Base-by-base conservation (phyloP, 2,329 filamentous ascomycete genomes). In the Hyphodiscus sp. region DNA sequence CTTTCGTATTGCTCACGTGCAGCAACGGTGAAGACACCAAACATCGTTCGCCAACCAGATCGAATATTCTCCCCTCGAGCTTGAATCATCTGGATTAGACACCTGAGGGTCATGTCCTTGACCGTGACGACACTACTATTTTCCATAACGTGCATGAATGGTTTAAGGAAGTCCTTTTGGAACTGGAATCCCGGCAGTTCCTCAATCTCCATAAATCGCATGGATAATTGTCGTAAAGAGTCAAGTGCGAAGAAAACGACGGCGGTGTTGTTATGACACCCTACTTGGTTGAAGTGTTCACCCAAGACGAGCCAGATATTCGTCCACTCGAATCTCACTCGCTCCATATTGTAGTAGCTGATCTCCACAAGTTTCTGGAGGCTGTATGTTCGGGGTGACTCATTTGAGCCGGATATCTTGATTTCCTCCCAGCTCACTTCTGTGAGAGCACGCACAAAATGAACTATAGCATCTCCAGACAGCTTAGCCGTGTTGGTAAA, bases 351-450 rank as follows among this genome's bases (percentile, higher is more conserved):
- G 81, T 99, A 99, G 71, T 96, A 96, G 69, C 90, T 95, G 70
- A 99, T 97, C 71, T 99, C 94, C 16, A 99, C 95, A 58, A 99
- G 82, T 71, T 99, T 99, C 68, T 99, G 94, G 57, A 99, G 75
- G 73, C 91, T 96, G 77, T 96, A 99, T 9, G 92, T 99, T 51
- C 95, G 84, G 11, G 94, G 94, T 20, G 90, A 95, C 56, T 99
- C 94, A 66, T 92, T 96, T 53, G 92, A 89, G 0, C 94, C 94
- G 0, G 94, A 97, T 2, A 94, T 95, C 68, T 95, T 92, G 66
- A 99, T 99, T 70, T 99, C 94, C 66, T 97, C 92, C 94, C 94
- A 97, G 70, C 92, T 97, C 60, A 99, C 92, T 68, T 96, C 91
- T 8, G 89, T 95, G 54, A 99, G 73, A 0, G 94, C 91, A 52